Evolutionary conservation across 305 asterid species (phyloP).

Genomic region (Solanum chacoense): DNA sequence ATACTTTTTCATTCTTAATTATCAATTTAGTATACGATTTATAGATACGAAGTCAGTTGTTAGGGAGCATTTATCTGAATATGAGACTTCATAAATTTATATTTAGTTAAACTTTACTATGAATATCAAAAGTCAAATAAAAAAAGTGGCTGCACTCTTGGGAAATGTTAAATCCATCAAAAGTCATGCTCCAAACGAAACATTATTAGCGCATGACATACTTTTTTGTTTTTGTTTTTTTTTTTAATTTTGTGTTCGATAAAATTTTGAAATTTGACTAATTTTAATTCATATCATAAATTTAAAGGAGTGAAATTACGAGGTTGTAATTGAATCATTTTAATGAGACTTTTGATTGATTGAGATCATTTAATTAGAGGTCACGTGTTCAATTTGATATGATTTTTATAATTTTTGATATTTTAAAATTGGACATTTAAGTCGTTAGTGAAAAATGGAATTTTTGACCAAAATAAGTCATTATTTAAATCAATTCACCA

Average conservation of each 20-base stretch:
- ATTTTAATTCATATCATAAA: background rate
- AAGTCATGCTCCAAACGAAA: background rate
- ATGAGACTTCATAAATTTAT: too few relatives aligned
- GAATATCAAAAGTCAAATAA: too few relatives aligned
- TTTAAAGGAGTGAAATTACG: background rate
- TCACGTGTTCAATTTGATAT: too few relatives aligned
- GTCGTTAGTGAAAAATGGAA: too few relatives aligned
- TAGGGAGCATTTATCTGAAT: background rate
- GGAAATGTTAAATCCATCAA: background rate
- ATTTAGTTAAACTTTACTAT: rapidly evolving
- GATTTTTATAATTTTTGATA: too few relatives aligned
- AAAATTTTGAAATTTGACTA: background rate
- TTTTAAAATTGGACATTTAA: too few relatives aligned
- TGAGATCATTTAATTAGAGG: background rate
- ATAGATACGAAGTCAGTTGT: too few relatives aligned
- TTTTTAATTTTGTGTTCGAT: rapidly evolving
- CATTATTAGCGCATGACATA: background rate
- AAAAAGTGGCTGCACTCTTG: background rate
- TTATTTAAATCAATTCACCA: too few relatives aligned
- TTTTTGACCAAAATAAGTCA: too few relatives aligned
- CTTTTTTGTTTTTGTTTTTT: rapidly evolving
- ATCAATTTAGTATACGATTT: rapidly evolving
- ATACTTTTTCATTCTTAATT: too few relatives aligned
- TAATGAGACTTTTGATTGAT: background rate
- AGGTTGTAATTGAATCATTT: background rate